Evolutionary conservation across 2,329 filamentous ascomycete genomes (phyloP), one percentile per base, ranked within the genome.

Genomic region (Chlorencoelia australis): DNA sequence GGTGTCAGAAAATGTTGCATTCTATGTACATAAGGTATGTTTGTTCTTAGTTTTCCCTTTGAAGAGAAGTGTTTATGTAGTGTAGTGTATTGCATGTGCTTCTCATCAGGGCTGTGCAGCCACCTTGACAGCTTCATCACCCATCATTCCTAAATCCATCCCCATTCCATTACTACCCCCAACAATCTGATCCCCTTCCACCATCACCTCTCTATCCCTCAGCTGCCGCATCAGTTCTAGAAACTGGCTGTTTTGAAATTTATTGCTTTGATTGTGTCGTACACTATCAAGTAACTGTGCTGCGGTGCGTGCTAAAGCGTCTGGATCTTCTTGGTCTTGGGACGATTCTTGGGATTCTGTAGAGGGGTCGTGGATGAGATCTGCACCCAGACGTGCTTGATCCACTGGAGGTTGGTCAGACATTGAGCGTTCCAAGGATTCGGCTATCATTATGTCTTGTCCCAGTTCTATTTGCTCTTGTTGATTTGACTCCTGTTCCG

Each of bases 171-270:
- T n/a, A n/a, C n/a, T n/a, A n/a, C 20, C 37, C 3, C 28, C 43
- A 10, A 81, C 73, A 50, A 82, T 66, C 49, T 75, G 72, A 54
- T 85, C 79, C 26, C 79, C 82, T 46, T 83, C 69, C 24, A 91
- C 75, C 32, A 71, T 71, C 10, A 87, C 75, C 60, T 91, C 78
- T 37, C 71, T 67, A 52, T 84, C 76, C 34, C 80, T 71, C 37
- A 91, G 72, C 41, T 74, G 71, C 18, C 81, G 73, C 84, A 93
- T 91, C 30, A 93, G 63, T 4, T 71, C 67, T 1, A 89, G 61
- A 52, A 93, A 93, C 40, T 73, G 73, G 47, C 82, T 88, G 52
- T 87, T 75, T 49, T 77, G 74, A 58, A 91, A 91, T 53, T 89
- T 89, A 30, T 75, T 63, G 37, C 71, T 79, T 40, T 74, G 69